A percentile compares a stretch with the other conserved stretches of the same genome.
Evolutionary conservation across 768 basidiomycete genomes (phyloP).

Genomic region (Boletus tylopilopsis): DNA sequence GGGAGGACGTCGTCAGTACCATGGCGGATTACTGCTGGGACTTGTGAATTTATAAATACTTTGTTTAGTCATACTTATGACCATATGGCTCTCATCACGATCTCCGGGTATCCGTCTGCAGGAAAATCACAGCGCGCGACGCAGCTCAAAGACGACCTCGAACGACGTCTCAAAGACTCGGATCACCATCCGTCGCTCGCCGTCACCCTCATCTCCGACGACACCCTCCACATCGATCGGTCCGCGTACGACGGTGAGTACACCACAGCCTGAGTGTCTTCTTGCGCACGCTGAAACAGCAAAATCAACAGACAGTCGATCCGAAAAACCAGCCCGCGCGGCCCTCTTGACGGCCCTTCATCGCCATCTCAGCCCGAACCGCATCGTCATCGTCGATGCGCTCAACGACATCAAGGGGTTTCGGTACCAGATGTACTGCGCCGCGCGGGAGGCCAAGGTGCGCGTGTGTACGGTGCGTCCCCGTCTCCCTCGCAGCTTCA

Average conservation of each 20-base stretch:
- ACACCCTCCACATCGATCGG: constrained; percentile 59
- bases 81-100: constrained; percentile 80
- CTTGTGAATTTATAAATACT: too few species aligned
- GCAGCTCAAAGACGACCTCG: constrained; percentile 60
- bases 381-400: constrained; percentile 84
- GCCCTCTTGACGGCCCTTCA: constrained; percentile 81
- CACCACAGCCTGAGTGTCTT: neutral
- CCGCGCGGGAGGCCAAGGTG: constrained; percentile 82
- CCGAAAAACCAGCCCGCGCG: constrained; percentile 87
- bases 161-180: constrained; percentile 45
- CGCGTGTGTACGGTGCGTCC: constrained; percentile 79
- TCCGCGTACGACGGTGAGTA: constrained; percentile 69
- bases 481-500: too few species aligned
- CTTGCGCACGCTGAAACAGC: too few species aligned
- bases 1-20: too few species aligned
- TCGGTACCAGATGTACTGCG: constrained; percentile 97
- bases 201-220: constrained; percentile 65
- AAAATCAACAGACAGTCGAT: constrained; percentile 52
- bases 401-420: constrained; percentile 99
- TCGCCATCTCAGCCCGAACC: constrained; percentile 65
- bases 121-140: constrained; percentile 78
- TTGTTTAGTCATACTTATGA: too few species aligned
- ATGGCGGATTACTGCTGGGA: too few species aligned
- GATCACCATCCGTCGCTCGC: constrained; percentile 50
- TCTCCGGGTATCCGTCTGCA: constrained; percentile 83